A percentile compares a stretch with the other conserved stretches of the same genome.
These are phyloP conservation scores for Fraxinus albicans DNA, from an alignment of 305 asterid genomes.

Conservation along the genomic window DNA sequence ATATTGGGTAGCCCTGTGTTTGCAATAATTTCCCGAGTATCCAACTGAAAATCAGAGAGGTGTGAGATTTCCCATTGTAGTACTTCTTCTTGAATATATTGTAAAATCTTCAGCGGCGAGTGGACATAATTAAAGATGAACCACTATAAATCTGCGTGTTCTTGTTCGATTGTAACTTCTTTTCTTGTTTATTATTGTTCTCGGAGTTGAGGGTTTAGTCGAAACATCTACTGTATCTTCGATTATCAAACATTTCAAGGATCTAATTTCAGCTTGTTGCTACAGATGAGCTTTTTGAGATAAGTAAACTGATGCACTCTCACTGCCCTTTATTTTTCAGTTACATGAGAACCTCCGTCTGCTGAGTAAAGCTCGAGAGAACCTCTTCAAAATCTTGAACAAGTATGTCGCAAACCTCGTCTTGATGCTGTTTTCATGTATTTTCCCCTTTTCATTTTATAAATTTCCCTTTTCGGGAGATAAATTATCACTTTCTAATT, in stretches of 20 bases:
- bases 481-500: background rate
- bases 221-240: background rate
- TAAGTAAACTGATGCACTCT: conserved; percentile 6
- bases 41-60: background rate
- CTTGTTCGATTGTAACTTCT: background rate
- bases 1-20: background rate
- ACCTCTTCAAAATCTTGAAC: conserved; percentile 61
- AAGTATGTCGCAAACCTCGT: conserved; percentile 44
- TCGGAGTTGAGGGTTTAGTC: background rate
- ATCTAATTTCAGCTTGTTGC: background rate
- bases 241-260: background rate
- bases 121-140: background rate
- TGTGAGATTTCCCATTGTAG: background rate
- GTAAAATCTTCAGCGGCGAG: background rate
- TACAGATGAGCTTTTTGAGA: background rate
- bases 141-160: background rate
- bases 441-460: background rate
- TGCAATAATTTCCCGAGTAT: background rate
- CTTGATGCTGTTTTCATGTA: background rate
- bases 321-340: conserved; percentile 40
- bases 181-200: background rate
- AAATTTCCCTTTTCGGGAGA: background rate
- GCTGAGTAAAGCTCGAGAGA: conserved; percentile 72
- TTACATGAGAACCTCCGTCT: conserved; percentile 71
- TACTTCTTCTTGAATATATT: background rate